These are phyloP conservation scores for Aspergillus alliaceus DNA, from an alignment of 2,329 filamentous ascomycete genomes.

Conservation along the genomic window DNA sequence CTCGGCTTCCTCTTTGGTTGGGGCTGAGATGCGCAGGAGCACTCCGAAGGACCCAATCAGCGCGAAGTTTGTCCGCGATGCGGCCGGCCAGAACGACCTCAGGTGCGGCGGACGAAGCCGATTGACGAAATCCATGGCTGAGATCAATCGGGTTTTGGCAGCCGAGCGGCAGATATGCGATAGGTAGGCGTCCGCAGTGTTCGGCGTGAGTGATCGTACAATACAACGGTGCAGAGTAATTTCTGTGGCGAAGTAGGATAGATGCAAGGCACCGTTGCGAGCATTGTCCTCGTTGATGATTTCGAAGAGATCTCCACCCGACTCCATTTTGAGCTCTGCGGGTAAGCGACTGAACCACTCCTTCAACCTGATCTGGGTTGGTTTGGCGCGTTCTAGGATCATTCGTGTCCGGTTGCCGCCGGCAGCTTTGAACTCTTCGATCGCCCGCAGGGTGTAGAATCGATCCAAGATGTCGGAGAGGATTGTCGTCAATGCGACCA, in stretches of 20 bases:
- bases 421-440: slow-evolving; percentile 43
- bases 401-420: slow-evolving; percentile 48
- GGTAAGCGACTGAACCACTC: slow-evolving; percentile 55
- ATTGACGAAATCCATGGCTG: slow-evolving; percentile 96
- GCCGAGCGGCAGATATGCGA: slow-evolving; percentile 90
- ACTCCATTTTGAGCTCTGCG: slow-evolving; percentile 50
- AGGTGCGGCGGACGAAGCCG: slow-evolving; percentile 82
- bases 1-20: slow-evolving; percentile 82
- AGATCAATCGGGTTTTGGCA: slow-evolving; percentile 90
- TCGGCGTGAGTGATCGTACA: slow-evolving; percentile 70
- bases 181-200: slow-evolving; percentile 71
- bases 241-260: slow-evolving; percentile 91
- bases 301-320: slow-evolving; percentile 47
- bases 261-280: slow-evolving; percentile 71
- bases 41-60: slow-evolving; percentile 93
- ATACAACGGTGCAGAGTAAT: slow-evolving; percentile 91
- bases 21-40: slow-evolving; percentile 83
- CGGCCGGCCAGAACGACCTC: slow-evolving; percentile 75
- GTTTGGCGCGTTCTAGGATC: slow-evolving; percentile 54
- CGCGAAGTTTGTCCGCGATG: slow-evolving; percentile 70
- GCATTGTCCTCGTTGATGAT: slow-evolving; percentile 41
- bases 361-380: slow-evolving; percentile 53
- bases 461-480: slow-evolving; percentile 52
- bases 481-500: slow-evolving; percentile 54
- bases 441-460: slow-evolving; percentile 53